Conservation (phyloP, 768 basidiomycete species). For the Mycena metata region DNA sequence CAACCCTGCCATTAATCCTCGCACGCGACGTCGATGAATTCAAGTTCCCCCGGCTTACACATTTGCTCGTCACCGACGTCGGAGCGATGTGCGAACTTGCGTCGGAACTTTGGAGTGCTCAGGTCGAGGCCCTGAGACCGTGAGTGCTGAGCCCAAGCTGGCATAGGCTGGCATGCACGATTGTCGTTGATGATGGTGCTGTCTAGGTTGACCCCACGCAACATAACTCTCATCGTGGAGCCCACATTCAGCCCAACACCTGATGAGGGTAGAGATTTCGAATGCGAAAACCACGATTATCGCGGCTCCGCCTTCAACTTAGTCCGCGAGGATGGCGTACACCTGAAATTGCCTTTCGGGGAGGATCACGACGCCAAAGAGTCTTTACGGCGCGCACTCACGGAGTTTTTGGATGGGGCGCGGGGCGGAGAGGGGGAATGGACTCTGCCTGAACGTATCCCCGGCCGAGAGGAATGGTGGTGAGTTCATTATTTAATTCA, state of each 20-base stretch:
- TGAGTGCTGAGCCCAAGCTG: constrained; percentile 8
- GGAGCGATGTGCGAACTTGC: not conserved
- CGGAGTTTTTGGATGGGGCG: constrained; percentile 9
- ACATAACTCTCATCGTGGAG: constrained; percentile 18
- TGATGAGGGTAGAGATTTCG: constrained; percentile 13
- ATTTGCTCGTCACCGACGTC: constrained; percentile 7
- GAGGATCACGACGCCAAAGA: not conserved
- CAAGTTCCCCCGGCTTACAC: constrained; percentile 13
- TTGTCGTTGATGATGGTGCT: constrained; percentile 12
- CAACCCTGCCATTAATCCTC: constrained; percentile 4
- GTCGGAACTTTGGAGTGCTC: not conserved
- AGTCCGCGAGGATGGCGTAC: not conserved
- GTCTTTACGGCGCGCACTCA: not conserved
- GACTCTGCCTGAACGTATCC: not conserved
- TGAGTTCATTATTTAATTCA: constrained; percentile 5
- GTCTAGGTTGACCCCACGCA: constrained; percentile 11
- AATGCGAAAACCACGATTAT: not conserved
- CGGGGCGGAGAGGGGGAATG: constrained; percentile 15
- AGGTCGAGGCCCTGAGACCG: too few species aligned
- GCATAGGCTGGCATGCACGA: not conserved
- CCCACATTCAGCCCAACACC: constrained; percentile 4
- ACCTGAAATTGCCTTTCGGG: constrained; percentile 13
- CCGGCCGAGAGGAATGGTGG: constrained; percentile 16
- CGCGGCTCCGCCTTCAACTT: not conserved
- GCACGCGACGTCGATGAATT: not conserved